Evolutionary conservation across 257 asterid species (phyloP), one percentile per base, ranked within the genome.

Genomic region (Solanum pimpinellifolium): DNA sequence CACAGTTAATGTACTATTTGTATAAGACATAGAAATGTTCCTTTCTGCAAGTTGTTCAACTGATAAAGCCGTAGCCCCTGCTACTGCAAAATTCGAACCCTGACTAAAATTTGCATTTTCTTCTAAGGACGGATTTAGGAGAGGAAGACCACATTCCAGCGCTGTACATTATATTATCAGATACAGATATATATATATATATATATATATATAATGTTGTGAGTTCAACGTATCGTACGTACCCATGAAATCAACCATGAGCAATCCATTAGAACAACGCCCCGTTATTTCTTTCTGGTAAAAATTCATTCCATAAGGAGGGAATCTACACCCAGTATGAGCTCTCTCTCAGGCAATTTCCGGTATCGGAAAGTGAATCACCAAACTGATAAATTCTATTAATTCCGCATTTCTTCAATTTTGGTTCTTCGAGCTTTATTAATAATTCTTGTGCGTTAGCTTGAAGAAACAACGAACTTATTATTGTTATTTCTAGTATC

Each of bases 311-410:
- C 89, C 90, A 41, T 87, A 89, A 33, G 91, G 88, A 85, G 68
- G 86, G 33, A 80, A 77, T n/a, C 49, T 42, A 62, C 27, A 87
- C 10, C 33, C 49, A 44, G 85, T 41, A 1, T 3, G 16, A 23
- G 29, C 44, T 80, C 37, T 87, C 91, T 21, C 86, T 78, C 1
- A 78, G 83, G 69, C 82, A 69, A 13, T 91, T 89, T 14, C 91
- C 91, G 0, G 91, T 91, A 42, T 89, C 91, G 0, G 90, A 65
- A 18, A 84, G 23, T 1, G 90, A 87, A 23, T 89, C 91, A 25
- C 91, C 90, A 4, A 91, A 21, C 16, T 89, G 86, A 69, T 84
- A 89, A n/a, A 89, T 35, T 56, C 81, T 86, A 23, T 89, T 76
- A 0, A 89, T 47, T 2, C 33, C 31, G 9, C 35, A 65, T 14